Percentiles rank a stretch among this genome's conserved stretches.
Evolutionary conservation across 2,329 filamentous ascomycete species (phyloP).

Genomic region (Cercospora citrullina): DNA sequence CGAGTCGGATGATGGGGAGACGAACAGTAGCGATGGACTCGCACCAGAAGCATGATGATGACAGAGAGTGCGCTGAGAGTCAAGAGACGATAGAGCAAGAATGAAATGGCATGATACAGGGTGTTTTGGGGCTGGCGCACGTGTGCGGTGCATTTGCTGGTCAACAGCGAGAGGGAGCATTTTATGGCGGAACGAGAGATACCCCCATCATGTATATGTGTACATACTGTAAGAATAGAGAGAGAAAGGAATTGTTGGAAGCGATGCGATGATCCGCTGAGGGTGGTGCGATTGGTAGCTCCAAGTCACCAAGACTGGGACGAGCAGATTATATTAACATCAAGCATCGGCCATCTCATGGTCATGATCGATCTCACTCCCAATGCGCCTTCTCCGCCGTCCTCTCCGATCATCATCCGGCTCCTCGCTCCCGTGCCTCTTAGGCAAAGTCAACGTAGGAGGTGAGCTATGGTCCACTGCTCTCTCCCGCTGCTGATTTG

Average conservation of each 20-base stretch:
- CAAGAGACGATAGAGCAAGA: not conserved
- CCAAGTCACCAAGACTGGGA: not conserved
- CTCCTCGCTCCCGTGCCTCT: not conserved
- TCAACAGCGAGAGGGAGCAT: not conserved
- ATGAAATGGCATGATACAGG: slow-evolving; percentile 6
- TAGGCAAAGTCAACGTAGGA: not conserved
- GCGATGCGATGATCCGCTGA: not conserved
- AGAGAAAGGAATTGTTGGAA: not conserved
- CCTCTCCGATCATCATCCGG: slow-evolving; percentile 4
- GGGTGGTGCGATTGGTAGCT: not conserved
- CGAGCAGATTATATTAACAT: not conserved
- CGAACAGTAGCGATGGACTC: slow-evolving; percentile 10
- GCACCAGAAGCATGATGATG: slow-evolving; percentile 6
- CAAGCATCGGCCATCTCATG: slow-evolving; percentile 4
- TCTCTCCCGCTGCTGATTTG: not conserved
- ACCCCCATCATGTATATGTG: slow-evolving; percentile 15
- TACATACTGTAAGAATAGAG: slow-evolving; percentile 14
- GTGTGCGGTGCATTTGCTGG: not conserved
- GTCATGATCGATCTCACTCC: slow-evolving; percentile 4
- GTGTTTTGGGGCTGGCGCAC: not conserved
- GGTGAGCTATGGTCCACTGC: not conserved
- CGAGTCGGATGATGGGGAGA: slow-evolving; percentile 19
- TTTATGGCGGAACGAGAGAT: slow-evolving; percentile 15
- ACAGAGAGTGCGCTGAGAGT: not conserved
- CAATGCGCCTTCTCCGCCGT: slow-evolving; percentile 4